Conservation (phyloP, 441 rosid genomes). For the Viola pubescens region DNA sequence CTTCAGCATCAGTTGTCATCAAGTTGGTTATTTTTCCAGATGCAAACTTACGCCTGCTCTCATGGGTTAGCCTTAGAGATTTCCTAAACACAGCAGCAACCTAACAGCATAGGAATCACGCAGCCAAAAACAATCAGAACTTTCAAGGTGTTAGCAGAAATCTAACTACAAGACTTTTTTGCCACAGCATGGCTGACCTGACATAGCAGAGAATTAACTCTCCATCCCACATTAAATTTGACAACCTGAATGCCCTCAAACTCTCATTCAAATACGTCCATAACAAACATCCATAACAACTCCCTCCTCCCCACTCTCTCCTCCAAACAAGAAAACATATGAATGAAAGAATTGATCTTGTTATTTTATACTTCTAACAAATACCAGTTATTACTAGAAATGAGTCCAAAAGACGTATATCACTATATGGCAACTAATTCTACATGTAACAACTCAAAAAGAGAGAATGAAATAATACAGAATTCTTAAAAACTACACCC, state of each 20-base stretch:
- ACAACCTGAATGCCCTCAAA: too few species aligned
- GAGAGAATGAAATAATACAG: background rate
- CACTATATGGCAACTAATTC: background rate
- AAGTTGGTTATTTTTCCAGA: conserved; percentile 97
- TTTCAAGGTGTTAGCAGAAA: background rate
- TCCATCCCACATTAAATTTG: too few species aligned
- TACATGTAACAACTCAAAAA: background rate
- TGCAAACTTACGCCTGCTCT: conserved; percentile 74
- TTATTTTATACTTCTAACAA: too few species aligned
- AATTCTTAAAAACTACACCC: too few species aligned
- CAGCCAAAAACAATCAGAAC: background rate
- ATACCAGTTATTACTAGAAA: background rate
- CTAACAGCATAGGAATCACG: conserved; percentile 27
- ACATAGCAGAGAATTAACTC: too few species aligned
- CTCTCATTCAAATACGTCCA: too few species aligned
- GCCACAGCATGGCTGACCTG: too few species aligned
- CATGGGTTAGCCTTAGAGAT: conserved; percentile 88
- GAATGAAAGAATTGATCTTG: too few species aligned
- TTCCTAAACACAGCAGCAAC: conserved; percentile 97
- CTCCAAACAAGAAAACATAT: too few species aligned
- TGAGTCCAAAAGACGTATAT: background rate
- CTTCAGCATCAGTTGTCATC: conserved; percentile 98
- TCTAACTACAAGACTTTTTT: too few species aligned
- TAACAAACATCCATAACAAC: too few species aligned
- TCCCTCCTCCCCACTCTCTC: too few species aligned